These are phyloP conservation scores for Phytopythium mirpurense DNA, from an alignment of 352 stramenopile genomes.

Conservation along the genomic window DNA sequence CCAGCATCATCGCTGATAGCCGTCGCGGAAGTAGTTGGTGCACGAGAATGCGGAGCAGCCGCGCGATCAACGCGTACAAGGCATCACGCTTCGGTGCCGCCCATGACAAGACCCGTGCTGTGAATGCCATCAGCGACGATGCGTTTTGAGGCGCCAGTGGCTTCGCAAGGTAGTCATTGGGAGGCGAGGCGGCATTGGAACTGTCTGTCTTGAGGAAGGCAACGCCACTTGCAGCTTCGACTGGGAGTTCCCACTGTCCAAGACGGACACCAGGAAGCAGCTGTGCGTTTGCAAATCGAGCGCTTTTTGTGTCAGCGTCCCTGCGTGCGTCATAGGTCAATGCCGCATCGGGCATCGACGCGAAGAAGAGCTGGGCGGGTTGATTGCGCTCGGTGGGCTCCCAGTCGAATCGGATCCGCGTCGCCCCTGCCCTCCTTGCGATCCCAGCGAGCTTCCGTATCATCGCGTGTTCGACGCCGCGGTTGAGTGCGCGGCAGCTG, in stretches of 20 bases:
- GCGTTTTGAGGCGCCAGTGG: background rate
- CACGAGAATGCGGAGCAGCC: background rate
- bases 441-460: constrained; percentile 37
- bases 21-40: background rate
- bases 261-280: constrained; percentile 2
- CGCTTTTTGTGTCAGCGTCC: background rate
- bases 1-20: background rate
- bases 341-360: constrained; percentile 15
- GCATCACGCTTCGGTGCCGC: background rate
- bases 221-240: constrained; percentile 19
- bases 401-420: constrained; percentile 34
- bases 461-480: constrained; percentile 68
- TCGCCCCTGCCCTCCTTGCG: constrained; percentile 10
- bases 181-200: background rate
- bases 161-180: too few relatives aligned
- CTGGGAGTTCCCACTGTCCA: constrained; percentile 17
- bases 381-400: constrained; percentile 67
- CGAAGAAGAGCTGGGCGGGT: constrained; percentile 50
- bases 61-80: background rate
- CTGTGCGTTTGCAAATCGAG: too few relatives aligned
- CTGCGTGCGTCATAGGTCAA: constrained; percentile 3
- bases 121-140: background rate
- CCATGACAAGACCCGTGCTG: background rate
- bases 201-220: constrained; percentile 18
- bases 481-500: constrained; percentile 67